A percentile compares a stretch with the other conserved stretches of the same genome.
These are phyloP conservation scores for Diplodia mutila DNA, from an alignment of 2,329 filamentous ascomycete genomes.

Conservation along the genomic window DNA sequence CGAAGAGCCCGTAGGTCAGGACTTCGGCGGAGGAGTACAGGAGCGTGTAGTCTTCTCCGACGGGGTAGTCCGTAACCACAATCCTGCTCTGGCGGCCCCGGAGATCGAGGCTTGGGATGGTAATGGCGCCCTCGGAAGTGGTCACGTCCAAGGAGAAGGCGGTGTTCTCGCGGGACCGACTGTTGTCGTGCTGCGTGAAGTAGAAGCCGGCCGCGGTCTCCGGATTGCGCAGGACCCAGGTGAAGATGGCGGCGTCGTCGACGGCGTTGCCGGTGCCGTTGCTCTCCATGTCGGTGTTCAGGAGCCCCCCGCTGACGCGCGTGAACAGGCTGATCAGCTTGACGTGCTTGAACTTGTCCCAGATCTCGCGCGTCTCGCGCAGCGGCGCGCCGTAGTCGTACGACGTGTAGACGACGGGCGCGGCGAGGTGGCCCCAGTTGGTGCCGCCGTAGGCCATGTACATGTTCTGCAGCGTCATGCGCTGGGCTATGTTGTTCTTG, in stretches of 20 bases:
- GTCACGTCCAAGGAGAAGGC: conserved; percentile 59
- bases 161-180: conserved; percentile 56
- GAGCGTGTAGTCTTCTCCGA: conserved; percentile 56
- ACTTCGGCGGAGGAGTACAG: conserved; percentile 59
- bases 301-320: conserved; percentile 60
- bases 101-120: conserved; percentile 60
- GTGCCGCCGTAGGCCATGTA: conserved; percentile 71
- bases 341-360: conserved; percentile 65
- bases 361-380: conserved; percentile 61
- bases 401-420: conserved; percentile 58
- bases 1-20: conserved; percentile 47
- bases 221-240: conserved; percentile 62
- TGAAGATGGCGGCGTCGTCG: conserved; percentile 57
- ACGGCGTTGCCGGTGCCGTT: conserved; percentile 56
- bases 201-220: conserved; percentile 63
- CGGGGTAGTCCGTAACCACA: conserved; percentile 61
- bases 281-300: conserved; percentile 58
- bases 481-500: conserved; percentile 63
- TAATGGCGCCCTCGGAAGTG: conserved; percentile 59
- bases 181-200: conserved; percentile 59
- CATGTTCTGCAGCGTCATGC: conserved; percentile 62
- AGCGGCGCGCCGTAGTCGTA: conserved; percentile 69
- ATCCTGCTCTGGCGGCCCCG: conserved; percentile 67
- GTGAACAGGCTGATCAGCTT: conserved; percentile 66
- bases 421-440: conserved; percentile 64